Conservation (phyloP, 306 rosid species). For the Cicer arietinum region DNA sequence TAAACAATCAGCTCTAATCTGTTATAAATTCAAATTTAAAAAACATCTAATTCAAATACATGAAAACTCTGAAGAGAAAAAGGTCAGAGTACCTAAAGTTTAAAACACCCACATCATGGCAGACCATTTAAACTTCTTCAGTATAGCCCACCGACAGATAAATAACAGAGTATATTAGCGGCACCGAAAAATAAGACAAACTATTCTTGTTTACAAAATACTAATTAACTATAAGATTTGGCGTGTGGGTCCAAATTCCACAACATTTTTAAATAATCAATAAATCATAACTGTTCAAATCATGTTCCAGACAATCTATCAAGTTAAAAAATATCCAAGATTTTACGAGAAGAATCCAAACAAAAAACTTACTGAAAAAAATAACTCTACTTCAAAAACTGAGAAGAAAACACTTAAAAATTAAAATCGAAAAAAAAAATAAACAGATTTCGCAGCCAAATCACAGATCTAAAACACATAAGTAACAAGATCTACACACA, state of each 20-base stretch:
- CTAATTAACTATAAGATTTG: constrained; percentile 24
- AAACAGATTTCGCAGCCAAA: constrained; percentile 13
- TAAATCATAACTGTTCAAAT: constrained; percentile 28
- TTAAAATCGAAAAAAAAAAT: neutral
- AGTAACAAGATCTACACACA: constrained; percentile 41
- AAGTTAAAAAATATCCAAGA: constrained; percentile 13
- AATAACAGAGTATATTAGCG: neutral
- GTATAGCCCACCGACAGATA: constrained; percentile 2
- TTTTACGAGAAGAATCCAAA: neutral
- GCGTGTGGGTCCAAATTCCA: constrained; percentile 53
- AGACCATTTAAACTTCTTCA: neutral
- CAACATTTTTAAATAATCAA: constrained; percentile 17
- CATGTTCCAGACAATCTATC: constrained; percentile 22
- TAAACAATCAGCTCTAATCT: neutral
- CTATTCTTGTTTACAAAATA: constrained; percentile 6
- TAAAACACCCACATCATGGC: neutral
- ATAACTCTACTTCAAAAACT: neutral
- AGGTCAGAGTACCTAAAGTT: neutral
- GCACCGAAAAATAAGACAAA: neutral
- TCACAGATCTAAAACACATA: neutral
- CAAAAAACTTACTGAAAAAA: neutral
- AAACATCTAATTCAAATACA: neutral
- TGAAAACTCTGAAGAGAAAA: neutral
- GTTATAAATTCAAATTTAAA: neutral
- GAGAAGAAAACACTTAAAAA: neutral